Percentiles rank a stretch among this genome's conserved stretches.
phyloP scores from a whole-genome alignment of 768 basidiomycete species.

The Lactifluus echinatus region DNA sequence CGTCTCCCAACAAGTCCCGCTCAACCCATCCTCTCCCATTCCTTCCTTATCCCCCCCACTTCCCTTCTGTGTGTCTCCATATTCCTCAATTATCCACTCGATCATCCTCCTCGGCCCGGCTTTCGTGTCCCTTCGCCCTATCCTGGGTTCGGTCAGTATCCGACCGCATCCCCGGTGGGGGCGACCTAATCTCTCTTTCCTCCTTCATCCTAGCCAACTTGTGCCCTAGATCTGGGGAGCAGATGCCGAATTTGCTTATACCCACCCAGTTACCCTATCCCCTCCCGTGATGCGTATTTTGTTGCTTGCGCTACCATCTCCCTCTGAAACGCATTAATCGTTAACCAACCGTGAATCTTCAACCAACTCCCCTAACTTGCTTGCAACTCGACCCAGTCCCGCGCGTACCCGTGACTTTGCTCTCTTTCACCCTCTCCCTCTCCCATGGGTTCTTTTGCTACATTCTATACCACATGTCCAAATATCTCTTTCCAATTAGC shows the following conservation, averaged over 20 bases:
- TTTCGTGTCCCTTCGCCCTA: neutral
- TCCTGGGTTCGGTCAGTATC: neutral
- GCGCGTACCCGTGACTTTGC: neutral
- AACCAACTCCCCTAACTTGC: neutral
- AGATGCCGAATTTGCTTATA: slow-evolving; percentile 5
- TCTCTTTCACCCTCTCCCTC: too few species aligned
- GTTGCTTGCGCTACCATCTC: neutral
- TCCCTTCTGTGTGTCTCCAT: neutral
- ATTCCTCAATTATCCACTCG: neutral
- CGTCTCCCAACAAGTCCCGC: neutral
- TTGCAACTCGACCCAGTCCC: neutral
- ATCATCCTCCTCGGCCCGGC: slow-evolving; percentile 9
- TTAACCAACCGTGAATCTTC: neutral
- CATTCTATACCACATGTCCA: neutral
- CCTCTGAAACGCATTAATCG: neutral
- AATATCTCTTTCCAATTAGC: neutral
- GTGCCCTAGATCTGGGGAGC: slow-evolving; percentile 9
- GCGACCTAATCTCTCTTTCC: neutral
- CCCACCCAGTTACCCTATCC: neutral
- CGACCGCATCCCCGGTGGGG: slow-evolving; percentile 9
- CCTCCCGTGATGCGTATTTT: neutral
- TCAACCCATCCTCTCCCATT: neutral
- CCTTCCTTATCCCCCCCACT: neutral
- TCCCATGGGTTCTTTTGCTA: too few species aligned
- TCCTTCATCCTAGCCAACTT: neutral